Evolutionary conservation across 345 rosid species (phyloP).

Genomic region (Populus euphratica): DNA sequence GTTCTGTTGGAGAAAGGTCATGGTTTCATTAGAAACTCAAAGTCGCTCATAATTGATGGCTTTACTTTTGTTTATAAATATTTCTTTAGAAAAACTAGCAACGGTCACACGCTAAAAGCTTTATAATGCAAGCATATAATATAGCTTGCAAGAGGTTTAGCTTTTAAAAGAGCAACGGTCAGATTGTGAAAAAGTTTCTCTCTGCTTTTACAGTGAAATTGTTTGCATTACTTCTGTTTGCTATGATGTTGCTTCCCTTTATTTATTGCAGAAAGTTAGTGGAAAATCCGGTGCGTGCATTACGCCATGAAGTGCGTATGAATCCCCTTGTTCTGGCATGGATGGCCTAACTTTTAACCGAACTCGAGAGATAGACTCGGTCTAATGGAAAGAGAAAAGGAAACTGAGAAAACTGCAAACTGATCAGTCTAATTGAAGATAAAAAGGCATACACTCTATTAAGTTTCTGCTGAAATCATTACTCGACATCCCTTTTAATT

Average conservation of each 20-base stretch:
- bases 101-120: slow-evolving; percentile 5
- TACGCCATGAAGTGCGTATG: neutral
- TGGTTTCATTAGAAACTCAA: neutral
- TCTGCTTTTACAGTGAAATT: slow-evolving; percentile 1
- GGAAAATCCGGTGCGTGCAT: neutral
- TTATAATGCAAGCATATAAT: too few relatives aligned
- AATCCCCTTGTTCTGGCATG: neutral
- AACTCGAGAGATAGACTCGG: too few relatives aligned
- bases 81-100: neutral
- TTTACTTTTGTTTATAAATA: neutral
- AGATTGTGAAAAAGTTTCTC: neutral
- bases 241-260: slow-evolving; percentile 1
- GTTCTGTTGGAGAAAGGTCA: too few relatives aligned
- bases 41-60: neutral
- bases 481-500: neutral
- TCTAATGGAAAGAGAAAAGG: neutral
- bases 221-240: neutral
- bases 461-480: slow-evolving; percentile 1
- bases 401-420: too few relatives aligned
- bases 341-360: too few relatives aligned
- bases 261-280: neutral
- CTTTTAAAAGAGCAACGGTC: slow-evolving; percentile 21
- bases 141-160: slow-evolving; percentile 7
- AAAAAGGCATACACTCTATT: neutral
- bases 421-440: neutral